Conservation (phyloP, 108 stramenopile genomes). For the Chaetoceros muelleri region DNA sequence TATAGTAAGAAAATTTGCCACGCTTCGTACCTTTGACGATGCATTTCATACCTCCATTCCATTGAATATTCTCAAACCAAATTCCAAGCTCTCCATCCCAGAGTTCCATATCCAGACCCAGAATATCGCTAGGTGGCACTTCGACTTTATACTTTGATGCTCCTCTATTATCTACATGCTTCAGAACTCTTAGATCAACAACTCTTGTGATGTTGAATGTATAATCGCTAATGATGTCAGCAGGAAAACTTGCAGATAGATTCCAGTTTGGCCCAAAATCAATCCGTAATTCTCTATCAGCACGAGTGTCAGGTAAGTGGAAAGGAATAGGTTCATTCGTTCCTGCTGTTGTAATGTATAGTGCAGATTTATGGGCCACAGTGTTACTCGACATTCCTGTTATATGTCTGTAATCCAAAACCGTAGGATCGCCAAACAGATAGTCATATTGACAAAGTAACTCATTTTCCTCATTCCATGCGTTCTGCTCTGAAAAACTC, state of each 20-base stretch:
- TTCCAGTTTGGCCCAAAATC: slow-evolving; percentile 59
- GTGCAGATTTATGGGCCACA: slow-evolving; percentile 59
- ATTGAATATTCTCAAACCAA: slow-evolving; percentile 93
- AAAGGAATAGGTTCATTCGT: slow-evolving; percentile 53
- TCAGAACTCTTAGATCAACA: slow-evolving; percentile 49
- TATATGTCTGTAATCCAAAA: slow-evolving; percentile 15
- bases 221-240: slow-evolving; percentile 61
- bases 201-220: slow-evolving; percentile 32
- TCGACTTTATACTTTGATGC: slow-evolving; percentile 67
- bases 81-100: slow-evolving; percentile 83
- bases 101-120: slow-evolving; percentile 5
- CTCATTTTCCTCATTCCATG: slow-evolving; percentile 7
- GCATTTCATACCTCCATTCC: slow-evolving; percentile 48
- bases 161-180: slow-evolving; percentile 61
- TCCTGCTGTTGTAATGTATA: slow-evolving; percentile 45
- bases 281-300: slow-evolving; percentile 60
- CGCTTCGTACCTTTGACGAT: slow-evolving; percentile 85
- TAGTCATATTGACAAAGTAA: slow-evolving; percentile 53
- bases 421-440: slow-evolving; percentile 41
- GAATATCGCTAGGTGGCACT: slow-evolving; percentile 43
- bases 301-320: slow-evolving; percentile 69
- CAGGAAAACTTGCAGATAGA: slow-evolving; percentile 56
- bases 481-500: slow-evolving; percentile 16
- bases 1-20: slow-evolving; percentile 67
- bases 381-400: slow-evolving; percentile 29